Evolutionary conservation across 2,329 filamentous ascomycete species (phyloP), one percentile per base, ranked within the genome.

Genomic region (Beauveria brongniartii): DNA sequence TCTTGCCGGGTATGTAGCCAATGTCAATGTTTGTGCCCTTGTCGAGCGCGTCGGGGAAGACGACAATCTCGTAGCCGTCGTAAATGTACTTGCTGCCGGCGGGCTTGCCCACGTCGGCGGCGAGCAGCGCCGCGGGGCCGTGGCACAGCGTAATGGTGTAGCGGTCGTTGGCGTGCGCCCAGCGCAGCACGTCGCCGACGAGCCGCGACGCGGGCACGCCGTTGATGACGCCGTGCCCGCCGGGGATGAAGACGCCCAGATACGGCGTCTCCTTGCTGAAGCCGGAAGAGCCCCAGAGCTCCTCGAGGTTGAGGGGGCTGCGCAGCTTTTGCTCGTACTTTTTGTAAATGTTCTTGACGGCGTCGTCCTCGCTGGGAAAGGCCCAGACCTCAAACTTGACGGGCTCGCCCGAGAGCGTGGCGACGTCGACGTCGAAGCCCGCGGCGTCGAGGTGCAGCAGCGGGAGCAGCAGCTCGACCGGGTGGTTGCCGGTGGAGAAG

Each of bases 311-410:
- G 34, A 66, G 55, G 1, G 64, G 64, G 30, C 24, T 61, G 59
- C 64, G 64, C 6, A 66, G 55, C 54, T 65, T 66, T 4, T 63
- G 20, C 55, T 62, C 60, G 63, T 64, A 65, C 53, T 64, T 64
- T 10, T 69, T 64, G 43, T 69, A 69, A 34, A 71, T 62, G 18
- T 66, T 59, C 59, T 67, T 65, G 12, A 64, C 64, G 3, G 60
- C 63, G 48, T 65, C 60, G 55, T 67, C 66, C 62, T 65, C 67
- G 61, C 63, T 63, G 48, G 63, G 68, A 62, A 68, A 69, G 3
- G 65, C 65, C 65, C 65, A 66, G 63, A 66, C 64, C 50, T 66
- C 65, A 22, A 66, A 59, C 61, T 66, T 66, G 63, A 66, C 65
- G 20, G 65, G 65, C 34, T 64, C 64, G 48, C 65, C 65, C 1